phyloP scores from a whole-genome alignment of 345 rosid species.

The Diplotaxis tenuifolia region DNA sequence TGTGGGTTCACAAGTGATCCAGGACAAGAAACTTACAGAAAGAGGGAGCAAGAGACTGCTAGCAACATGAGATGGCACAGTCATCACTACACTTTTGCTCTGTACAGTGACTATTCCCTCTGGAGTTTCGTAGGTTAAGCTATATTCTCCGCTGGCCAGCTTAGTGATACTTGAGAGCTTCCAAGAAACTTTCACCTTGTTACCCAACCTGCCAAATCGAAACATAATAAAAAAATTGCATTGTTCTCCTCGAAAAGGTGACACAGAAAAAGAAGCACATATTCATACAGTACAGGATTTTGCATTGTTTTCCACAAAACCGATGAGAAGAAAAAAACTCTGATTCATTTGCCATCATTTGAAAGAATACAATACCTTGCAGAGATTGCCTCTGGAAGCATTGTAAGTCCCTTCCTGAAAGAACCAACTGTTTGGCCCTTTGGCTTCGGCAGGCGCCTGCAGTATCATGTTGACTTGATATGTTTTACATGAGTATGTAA shows the following conservation, averaged over 20 bases:
- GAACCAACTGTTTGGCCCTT: constrained; percentile 89
- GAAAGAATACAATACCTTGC: constrained; percentile 35
- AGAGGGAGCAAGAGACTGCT: constrained; percentile 65
- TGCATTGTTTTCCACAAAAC: background rate
- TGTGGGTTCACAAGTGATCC: background rate
- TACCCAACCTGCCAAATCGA: constrained; percentile 58
- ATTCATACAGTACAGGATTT: background rate
- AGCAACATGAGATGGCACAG: constrained; percentile 74
- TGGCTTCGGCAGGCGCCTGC: constrained; percentile 42
- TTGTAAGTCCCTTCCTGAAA: constrained; percentile 69
- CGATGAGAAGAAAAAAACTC: background rate
- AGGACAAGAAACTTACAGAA: constrained; percentile 49
- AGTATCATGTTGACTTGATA: background rate
- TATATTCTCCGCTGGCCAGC: constrained; percentile 49
- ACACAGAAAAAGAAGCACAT: background rate
- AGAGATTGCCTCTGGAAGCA: constrained; percentile 77
- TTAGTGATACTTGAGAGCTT: constrained; percentile 62
- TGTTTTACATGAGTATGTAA: background rate
- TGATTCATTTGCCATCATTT: background rate
- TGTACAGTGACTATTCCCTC: constrained; percentile 62
- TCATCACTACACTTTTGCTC: constrained; percentile 67
- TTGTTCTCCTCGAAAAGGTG: background rate
- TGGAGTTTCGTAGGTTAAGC: constrained; percentile 67
- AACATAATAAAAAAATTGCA: background rate
- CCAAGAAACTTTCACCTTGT: constrained; percentile 72